These are phyloP conservation scores for Pisolithus tinctorius DNA, from an alignment of 768 basidiomycete species.

Conservation along the genomic window DNA sequence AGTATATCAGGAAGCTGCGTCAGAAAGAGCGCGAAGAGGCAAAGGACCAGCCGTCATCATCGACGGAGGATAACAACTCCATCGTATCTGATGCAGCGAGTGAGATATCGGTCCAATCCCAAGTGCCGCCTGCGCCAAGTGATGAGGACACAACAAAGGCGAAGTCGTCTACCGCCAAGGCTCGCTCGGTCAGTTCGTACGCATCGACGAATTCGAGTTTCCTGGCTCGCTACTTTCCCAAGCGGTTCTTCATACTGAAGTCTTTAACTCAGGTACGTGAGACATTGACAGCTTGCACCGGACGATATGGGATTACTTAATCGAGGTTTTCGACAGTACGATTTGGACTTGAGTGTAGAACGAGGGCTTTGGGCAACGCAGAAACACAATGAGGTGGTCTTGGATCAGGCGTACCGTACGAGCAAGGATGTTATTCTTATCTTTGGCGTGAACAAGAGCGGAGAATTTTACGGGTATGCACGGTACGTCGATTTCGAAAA, in stretches of 20 bases:
- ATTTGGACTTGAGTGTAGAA: constrained; percentile 74
- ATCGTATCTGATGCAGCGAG: neutral
- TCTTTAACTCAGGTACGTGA: constrained; percentile 66
- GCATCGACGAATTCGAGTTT: constrained; percentile 83
- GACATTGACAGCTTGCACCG: neutral
- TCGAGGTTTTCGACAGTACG: constrained; percentile 39
- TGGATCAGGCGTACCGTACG: constrained; percentile 92
- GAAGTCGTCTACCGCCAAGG: constrained; percentile 3
- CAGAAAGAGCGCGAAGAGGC: constrained; percentile 27
- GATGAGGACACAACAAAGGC: constrained; percentile 30
- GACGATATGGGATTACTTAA: neutral
- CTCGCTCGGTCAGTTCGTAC: constrained; percentile 54
- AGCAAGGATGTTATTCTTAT: constrained; percentile 82
- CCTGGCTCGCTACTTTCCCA: constrained; percentile 69
- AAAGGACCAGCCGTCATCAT: constrained; percentile 4
- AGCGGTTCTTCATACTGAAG: constrained; percentile 90
- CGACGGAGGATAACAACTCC: constrained; percentile 4
- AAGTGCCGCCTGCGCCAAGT: constrained; percentile 26
- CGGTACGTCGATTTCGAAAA: constrained; percentile 38
- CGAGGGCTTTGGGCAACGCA: constrained; percentile 89
- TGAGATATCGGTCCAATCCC: constrained; percentile 11
- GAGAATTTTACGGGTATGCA: constrained; percentile 93
- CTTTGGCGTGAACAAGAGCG: constrained; percentile 90
- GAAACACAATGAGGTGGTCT: constrained; percentile 81
- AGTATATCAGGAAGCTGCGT: constrained; percentile 69